A percentile compares a stretch with the other conserved stretches of the same genome.
phyloP scores from a whole-genome alignment of 2,329 filamentous ascomycete genomes.

The Fusarium bulbicola region DNA sequence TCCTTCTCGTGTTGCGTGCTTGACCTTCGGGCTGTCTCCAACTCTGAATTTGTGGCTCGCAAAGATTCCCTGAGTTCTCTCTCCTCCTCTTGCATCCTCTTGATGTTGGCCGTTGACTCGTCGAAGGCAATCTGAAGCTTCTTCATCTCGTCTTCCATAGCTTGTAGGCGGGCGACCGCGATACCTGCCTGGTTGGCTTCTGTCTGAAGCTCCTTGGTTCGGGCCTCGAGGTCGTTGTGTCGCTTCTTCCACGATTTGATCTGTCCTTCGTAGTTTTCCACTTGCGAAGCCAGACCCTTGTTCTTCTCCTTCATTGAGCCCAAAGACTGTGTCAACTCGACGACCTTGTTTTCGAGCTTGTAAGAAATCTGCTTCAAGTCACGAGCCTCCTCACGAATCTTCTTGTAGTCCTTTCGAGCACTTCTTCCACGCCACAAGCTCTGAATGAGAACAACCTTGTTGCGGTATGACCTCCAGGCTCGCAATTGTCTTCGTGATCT shows the following conservation, averaged over 20 bases:
- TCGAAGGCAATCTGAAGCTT: slow-evolving; percentile 89
- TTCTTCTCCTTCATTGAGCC: slow-evolving; percentile 95
- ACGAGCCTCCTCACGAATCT: slow-evolving; percentile 90
- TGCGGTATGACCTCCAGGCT: slow-evolving; percentile 87
- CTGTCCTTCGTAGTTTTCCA: slow-evolving; percentile 95
- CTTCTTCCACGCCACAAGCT: slow-evolving; percentile 88
- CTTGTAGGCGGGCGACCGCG: slow-evolving; percentile 85
- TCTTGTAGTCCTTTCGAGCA: slow-evolving; percentile 88
- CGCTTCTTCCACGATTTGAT: slow-evolving; percentile 95
- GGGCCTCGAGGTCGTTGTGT: slow-evolving; percentile 87
- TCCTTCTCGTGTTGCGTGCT: slow-evolving; percentile 83
- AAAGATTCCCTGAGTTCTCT: slow-evolving; percentile 85
- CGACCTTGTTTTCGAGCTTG: slow-evolving; percentile 99
- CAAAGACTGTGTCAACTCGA: slow-evolving; percentile 93
- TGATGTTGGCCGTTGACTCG: slow-evolving; percentile 89
- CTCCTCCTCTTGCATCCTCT: slow-evolving; percentile 94
- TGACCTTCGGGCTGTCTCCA: slow-evolving; percentile 80
- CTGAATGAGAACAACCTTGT: slow-evolving; percentile 89
- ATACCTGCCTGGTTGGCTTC: slow-evolving; percentile 99
- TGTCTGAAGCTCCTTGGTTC: slow-evolving; percentile 92
- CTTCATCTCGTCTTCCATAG: slow-evolving; percentile 95
- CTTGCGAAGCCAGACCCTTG: slow-evolving; percentile 85
- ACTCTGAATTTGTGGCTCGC: slow-evolving; percentile 78
- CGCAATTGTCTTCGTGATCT: slow-evolving; percentile 80
- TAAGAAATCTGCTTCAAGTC: slow-evolving; percentile 99